Evolutionary conservation across 306 rosid species (phyloP).

Genomic region (Malus fusca): DNA sequence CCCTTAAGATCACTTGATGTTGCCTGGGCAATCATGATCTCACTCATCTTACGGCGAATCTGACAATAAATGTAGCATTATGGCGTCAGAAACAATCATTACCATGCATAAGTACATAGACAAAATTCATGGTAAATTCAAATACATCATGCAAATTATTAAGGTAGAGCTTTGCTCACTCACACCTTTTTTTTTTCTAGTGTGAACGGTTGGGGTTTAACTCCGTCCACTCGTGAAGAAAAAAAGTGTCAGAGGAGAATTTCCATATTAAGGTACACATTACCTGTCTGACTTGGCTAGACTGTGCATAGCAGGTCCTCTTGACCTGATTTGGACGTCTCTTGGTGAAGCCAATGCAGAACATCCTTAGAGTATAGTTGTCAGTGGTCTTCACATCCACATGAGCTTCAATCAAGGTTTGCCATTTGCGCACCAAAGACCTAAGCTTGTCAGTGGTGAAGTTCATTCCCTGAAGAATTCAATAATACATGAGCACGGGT

Average conservation of each 20-base stretch:
- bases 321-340: conserved; percentile 78
- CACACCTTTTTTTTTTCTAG: not conserved
- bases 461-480: conserved; percentile 59
- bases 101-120: not conserved
- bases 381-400: conserved; percentile 93
- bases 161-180: not conserved
- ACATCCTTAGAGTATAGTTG: conserved; percentile 69
- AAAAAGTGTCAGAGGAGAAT: not conserved
- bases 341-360: conserved; percentile 89
- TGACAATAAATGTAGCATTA: not conserved
- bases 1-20: conserved; percentile 84
- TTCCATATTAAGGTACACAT: not conserved
- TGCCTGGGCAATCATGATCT: conserved; percentile 74
- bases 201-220: too few relatives aligned
- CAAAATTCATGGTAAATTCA: not conserved
- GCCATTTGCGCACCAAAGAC: conserved; percentile 86
- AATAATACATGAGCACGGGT: not conserved
- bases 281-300: conserved; percentile 87
- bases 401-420: conserved; percentile 85
- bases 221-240: not conserved
- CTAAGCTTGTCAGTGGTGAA: conserved; percentile 88
- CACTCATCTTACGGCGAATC: conserved; percentile 95
- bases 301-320: conserved; percentile 91
- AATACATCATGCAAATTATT: not conserved
- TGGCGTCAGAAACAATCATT: not conserved